Conservation (phyloP, 164 flowering plant genomes). For the Magnolia officinalis region DNA sequence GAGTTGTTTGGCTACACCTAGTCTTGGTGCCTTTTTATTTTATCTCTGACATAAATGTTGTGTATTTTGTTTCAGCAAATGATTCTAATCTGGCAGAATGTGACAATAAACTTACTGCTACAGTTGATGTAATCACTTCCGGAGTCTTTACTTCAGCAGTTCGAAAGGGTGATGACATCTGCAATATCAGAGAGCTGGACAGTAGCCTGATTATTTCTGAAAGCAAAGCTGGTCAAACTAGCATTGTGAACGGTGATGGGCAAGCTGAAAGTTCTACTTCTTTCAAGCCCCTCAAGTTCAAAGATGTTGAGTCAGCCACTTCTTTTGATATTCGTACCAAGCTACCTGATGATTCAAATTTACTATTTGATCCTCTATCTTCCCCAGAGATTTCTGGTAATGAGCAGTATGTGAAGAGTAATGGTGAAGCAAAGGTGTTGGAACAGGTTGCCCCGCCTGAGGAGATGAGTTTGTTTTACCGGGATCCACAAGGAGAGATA, state of each 20-base stretch:
- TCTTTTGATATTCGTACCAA: slow-evolving; percentile 22
- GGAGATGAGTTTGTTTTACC: slow-evolving; percentile 69
- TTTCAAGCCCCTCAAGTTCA: slow-evolving; percentile 6
- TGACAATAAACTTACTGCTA: not conserved
- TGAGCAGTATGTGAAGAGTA: slow-evolving; percentile 20
- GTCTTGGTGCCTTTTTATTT: slow-evolving; percentile 6
- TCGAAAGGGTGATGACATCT: slow-evolving; percentile 5
- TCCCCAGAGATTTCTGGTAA: slow-evolving; percentile 23
- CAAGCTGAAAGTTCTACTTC: not conserved
- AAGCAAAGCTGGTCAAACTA: not conserved
- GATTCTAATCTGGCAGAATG: not conserved
- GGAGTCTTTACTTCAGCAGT: not conserved
- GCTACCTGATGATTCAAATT: slow-evolving; percentile 41
- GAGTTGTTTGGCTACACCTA: slow-evolving; percentile 12
- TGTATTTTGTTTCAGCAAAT: slow-evolving; percentile 2
- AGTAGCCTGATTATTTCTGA: slow-evolving; percentile 4
- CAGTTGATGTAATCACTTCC: slow-evolving; percentile 1
- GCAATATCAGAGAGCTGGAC: slow-evolving; percentile 14
- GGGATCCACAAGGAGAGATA: slow-evolving; percentile 87
- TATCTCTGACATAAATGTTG: not conserved
- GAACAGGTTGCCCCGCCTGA: slow-evolving; percentile 40
- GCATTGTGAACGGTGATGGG: not conserved
- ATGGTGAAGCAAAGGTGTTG: slow-evolving; percentile 16
- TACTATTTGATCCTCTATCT: slow-evolving; percentile 32
- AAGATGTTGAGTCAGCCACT: slow-evolving; percentile 20